Percentiles rank a stretch among this genome's conserved stretches.
Conservation (phyloP, 345 rosid species). For the Ailanthus altissimus region DNA sequence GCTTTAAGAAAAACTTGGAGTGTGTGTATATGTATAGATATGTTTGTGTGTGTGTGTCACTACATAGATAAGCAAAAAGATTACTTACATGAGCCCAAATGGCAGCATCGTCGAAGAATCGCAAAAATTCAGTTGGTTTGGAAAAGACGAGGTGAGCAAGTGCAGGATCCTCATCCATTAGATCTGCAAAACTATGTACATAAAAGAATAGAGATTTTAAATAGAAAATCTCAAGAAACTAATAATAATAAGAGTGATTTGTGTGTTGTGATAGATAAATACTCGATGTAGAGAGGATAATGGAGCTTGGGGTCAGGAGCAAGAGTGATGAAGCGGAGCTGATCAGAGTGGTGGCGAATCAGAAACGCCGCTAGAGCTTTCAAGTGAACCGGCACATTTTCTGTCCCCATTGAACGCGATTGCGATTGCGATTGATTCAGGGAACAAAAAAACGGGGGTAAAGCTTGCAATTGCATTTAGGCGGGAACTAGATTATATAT, state of each 20-base stretch:
- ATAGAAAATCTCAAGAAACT: background rate
- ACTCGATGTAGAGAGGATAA: conserved; percentile 77
- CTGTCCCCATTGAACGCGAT: conserved; percentile 32
- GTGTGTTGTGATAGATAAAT: background rate
- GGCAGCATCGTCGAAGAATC: conserved; percentile 69
- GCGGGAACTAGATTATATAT: conserved; percentile 4
- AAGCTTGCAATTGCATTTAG: background rate
- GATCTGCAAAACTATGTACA: conserved; percentile 65
- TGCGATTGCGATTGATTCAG: background rate
- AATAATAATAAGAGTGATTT: background rate
- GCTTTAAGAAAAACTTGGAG: no score
- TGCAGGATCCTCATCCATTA: conserved; percentile 61
- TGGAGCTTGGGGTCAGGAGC: conserved; percentile 79
- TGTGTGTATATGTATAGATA: no score
- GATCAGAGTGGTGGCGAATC: conserved; percentile 49
- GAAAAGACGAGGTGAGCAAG: conserved; percentile 62
- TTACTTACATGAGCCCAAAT: conserved; percentile 72
- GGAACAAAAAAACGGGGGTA: background rate
- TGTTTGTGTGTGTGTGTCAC: no score
- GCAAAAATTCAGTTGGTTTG: conserved; percentile 56
- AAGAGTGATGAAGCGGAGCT: conserved; percentile 65
- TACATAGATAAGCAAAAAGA: no score
- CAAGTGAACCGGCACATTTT: conserved; percentile 32
- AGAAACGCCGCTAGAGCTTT: conserved; percentile 63
- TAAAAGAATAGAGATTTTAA: background rate